Base-by-base conservation (phyloP, 1,284 basidiomycete species). In the Cryptococcus wingfieldii region DNA sequence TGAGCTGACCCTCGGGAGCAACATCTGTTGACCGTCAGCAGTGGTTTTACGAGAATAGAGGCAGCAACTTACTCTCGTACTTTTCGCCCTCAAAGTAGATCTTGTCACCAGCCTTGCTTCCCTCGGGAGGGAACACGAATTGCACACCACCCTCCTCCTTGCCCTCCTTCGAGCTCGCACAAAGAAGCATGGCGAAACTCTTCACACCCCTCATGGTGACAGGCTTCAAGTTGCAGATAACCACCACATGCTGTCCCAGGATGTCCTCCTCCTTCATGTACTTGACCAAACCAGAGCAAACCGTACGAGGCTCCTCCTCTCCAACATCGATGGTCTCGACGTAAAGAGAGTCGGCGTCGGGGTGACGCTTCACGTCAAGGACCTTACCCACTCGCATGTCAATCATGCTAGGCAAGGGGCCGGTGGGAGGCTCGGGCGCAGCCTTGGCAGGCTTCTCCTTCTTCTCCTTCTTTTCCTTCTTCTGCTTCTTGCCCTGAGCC, bases 131-230 rank as follows among this genome's bases (percentile, higher is more conserved):
- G 60, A 88, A 83, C 39, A 97, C 85, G 49, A 96, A 82, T 72
- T 98, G 93, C 58, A 98, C 86, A 16, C 89, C 90, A n/a, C 89
- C 90, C 7, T 80, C 87, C 6, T 91, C 89, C 74, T 92, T 93
- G 41, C 91, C 91, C 13, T 89, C 89, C 72, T 86, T 87, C 13
- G 87, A 86, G 1, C 89, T 86, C 41, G 93, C 93, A 67, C 87
- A 89, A 62, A 98, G 85, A 37, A 98, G 88, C 94, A 98, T 97
- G 28, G 90, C 94, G 68, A 88, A 93, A 60, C 90, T 94, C 79
- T 95, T 96, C 63, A 97, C 85, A 5, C 94, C 94, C 55, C 94
- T 85, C 93, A 98, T 96, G 64, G 82, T 88, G 16, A 89, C 94
- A 5, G 93, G 94, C 77, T 98, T 97, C 59, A 98, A 78, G 76